Evolutionary conservation across 176 grass and related monocot genomes (phyloP).

Genomic region (Aegilops speltoides): DNA sequence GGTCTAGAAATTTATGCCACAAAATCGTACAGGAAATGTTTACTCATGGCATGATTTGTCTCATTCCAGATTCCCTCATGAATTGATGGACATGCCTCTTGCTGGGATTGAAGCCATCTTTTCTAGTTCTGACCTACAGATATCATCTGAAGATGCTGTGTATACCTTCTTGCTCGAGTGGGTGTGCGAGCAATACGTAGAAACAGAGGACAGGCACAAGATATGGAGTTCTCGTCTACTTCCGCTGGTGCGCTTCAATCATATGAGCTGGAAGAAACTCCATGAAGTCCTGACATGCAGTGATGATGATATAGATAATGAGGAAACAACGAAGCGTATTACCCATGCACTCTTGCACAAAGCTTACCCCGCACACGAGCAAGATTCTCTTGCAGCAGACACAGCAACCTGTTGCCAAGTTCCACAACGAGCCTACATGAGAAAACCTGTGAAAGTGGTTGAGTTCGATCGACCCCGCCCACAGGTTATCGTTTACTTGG

Average conservation of each 20-base stretch:
- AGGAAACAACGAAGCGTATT: constrained; percentile 58
- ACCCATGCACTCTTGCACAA: constrained; percentile 70
- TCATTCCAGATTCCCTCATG: constrained; percentile 66
- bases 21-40: neutral
- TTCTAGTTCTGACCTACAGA: constrained; percentile 71
- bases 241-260: constrained; percentile 61
- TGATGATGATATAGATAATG: constrained; percentile 56
- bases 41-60: constrained; percentile 18
- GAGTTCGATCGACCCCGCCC: constrained; percentile 61
- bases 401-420: constrained; percentile 33
- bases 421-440: constrained; percentile 59
- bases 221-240: constrained; percentile 64
- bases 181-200: constrained; percentile 51
- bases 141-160: constrained; percentile 74
- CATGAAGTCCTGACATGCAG: constrained; percentile 58
- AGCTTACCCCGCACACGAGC: constrained; percentile 56
- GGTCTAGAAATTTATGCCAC: neutral
- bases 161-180: constrained; percentile 76
- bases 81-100: constrained; percentile 70
- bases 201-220: constrained; percentile 62
- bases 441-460: constrained; percentile 79
- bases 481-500: constrained; percentile 74
- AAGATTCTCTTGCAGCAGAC: constrained; percentile 51
- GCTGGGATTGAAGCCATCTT: constrained; percentile 73
- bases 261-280: constrained; percentile 74